A percentile compares a stretch with the other conserved stretches of the same genome.
phyloP scores from a whole-genome alignment of 768 basidiomycete species.

The Chlorophyllum brunneum region DNA sequence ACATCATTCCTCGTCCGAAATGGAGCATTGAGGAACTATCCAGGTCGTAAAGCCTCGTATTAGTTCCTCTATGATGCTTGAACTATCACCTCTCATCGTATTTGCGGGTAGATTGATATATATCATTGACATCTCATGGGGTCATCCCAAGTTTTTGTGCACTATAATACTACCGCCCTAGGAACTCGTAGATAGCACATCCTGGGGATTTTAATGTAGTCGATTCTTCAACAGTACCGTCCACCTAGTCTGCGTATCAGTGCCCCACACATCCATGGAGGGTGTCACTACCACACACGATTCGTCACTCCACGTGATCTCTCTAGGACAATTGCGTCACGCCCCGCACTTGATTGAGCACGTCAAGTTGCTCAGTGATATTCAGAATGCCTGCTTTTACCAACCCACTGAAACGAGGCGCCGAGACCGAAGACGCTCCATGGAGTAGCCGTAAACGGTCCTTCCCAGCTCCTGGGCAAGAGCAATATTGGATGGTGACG shows the following conservation, averaged over 20 bases:
- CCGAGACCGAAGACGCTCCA: constrained; percentile 17
- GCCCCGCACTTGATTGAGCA: background rate
- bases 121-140: no score
- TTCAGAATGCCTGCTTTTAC: constrained; percentile 22
- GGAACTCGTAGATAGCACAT: background rate
- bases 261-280: no score
- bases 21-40: constrained; percentile 73
- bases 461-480: constrained; percentile 20
- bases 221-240: no score
- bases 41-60: background rate
- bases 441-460: constrained; percentile 28
- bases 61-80: constrained; percentile 8
- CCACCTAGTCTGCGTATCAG: no score
- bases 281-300: background rate
- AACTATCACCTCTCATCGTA: no score
- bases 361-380: background rate
- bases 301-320: constrained; percentile 6
- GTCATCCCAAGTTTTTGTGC: no score
- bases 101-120: no score
- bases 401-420: constrained; percentile 8
- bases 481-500: constrained; percentile 73
- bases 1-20: constrained; percentile 56
- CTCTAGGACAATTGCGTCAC: background rate
- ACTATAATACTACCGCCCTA: background rate
- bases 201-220: no score